Base-by-base conservation (phyloP, 2,329 filamentous ascomycete species). In the Paradendryphiella salina region DNA sequence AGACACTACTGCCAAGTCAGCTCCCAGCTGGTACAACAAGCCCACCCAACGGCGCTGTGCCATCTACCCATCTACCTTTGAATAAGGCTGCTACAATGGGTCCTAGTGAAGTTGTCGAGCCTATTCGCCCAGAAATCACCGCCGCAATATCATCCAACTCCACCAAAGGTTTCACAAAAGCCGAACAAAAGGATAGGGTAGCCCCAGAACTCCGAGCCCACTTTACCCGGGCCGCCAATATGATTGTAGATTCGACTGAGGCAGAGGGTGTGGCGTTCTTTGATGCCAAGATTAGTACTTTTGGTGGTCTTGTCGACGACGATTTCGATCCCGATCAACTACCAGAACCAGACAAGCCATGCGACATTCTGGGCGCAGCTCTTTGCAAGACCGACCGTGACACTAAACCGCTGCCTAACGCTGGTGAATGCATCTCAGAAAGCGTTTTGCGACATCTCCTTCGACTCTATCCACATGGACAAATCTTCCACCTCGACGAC, bases 231-330 rank as follows among this genome's bases (percentile, higher is more conserved):
- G 72, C 72, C 7, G 68, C 70, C 3, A 71, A 67, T 35, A 74
- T 74, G 65, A 73, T 75, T n/a, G 63, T 71, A 0, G 69, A 73
- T 37, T 66, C 68, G 0, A 72, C 67, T 7, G 71, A 74, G 46
- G 61, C 70, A 8, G 71, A 73, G 36, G 72, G 72, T 10, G 67
- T 63, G 3, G 61, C 69, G 3, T 74, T 75, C 47, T 73, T 74
- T 33, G 72, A 75, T 38, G 71, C 70, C 3, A 70, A 72, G 40
- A 63, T 74, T 33, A 68, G 66, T 32, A 73, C 68, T 4, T 73
- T 73, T 40, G 70, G 70, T 9, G 70, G 65, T 10, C 61, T 72
- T 5, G 69, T 73, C 2, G 70, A 73, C 39, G 70, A 73, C 18
- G 69, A 72, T 34, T 61, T 71, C 14, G 48, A 63, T 15, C 59